Base-by-base conservation (phyloP, 306 rosid species). In the Vicia faba region DNA sequence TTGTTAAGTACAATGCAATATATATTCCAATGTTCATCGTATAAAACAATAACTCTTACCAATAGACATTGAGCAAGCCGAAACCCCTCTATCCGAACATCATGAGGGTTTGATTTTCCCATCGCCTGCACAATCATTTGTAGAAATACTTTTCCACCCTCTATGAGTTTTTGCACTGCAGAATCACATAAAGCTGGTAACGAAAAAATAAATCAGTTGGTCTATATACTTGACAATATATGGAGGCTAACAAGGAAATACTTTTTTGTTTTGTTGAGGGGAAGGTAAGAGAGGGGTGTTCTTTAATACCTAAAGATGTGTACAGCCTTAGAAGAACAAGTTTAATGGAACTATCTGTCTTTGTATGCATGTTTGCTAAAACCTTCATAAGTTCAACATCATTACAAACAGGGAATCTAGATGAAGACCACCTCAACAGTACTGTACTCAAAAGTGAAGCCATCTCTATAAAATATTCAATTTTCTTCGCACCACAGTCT, bases 271-370 rank as follows among this genome's bases (percentile, higher is more conserved):
- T 23, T 64, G n/a, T 55, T 45, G 14, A 2, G 46, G 26, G 29
- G 11, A 11, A 20, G 16, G 35, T 38, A 50, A 18, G 18, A 11
- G 61, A 64, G 39, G 45, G 62, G 23, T 57, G 23, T 57, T 31
- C 36, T 70, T 70, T 67, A 49, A 73, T 89, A 92, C 98, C 96
- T 87, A 89, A 61, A 61, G 96, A 80, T 38, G 91, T 81, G 85
- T 80, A 87, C 79, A 92, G 66, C 86, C 83, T 87, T 89, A 87
- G 75, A 77, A 87, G 81, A 66, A 74, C 81, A 75, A 80, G 74
- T 76, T 70, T 84, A 25, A 45, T 65, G 51, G 78, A 57, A 51
- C 31, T 65, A 67, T 83, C 84, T 13, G 77, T 78, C 76, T 49
- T 79, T 38, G 58, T 49, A 76, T 71, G 70, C 69, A 84, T 64